Conservation (phyloP, 2,329 filamentous ascomycete species). For the Arachnopeziza araneosa region DNA sequence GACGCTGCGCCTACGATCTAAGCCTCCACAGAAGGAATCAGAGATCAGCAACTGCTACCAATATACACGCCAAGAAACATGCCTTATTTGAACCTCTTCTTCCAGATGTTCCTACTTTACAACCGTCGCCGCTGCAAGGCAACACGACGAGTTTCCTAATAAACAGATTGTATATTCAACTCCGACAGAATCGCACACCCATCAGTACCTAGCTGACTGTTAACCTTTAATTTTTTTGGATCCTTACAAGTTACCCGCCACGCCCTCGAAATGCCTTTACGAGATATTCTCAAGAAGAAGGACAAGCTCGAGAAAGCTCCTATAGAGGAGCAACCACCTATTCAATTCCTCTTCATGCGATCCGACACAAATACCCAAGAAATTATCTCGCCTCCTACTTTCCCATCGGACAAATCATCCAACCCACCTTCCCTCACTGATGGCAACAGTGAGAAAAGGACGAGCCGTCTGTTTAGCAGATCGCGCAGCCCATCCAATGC, state of each 20-base stretch:
- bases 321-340: conserved; percentile 32
- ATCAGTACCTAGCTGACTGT: not conserved
- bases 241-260: not conserved
- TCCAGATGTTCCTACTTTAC: conserved; percentile 12
- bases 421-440: conserved; percentile 9
- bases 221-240: conserved; percentile 2
- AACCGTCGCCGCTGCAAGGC: conserved; percentile 18
- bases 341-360: conserved; percentile 75
- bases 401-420: conserved; percentile 34
- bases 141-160: conserved; percentile 17
- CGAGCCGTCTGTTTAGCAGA: conserved; percentile 29
- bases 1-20: conserved; percentile 1
- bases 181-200: not conserved
- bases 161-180: conserved; percentile 8
- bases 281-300: conserved; percentile 58
- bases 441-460: conserved; percentile 23
- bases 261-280: conserved; percentile 47
- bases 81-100: not conserved
- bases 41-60: conserved; percentile 21
- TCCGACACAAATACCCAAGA: conserved; percentile 77
- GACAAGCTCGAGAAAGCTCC: conserved; percentile 42
- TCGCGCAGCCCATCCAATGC: conserved; percentile 35
- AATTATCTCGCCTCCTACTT: conserved; percentile 64
- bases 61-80: not conserved
- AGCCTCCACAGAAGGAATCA: conserved; percentile 14